A percentile compares a stretch with the other conserved stretches of the same genome.
Evolutionary conservation across 345 rosid genomes (phyloP).

Genomic region (Combretum micranthum): DNA sequence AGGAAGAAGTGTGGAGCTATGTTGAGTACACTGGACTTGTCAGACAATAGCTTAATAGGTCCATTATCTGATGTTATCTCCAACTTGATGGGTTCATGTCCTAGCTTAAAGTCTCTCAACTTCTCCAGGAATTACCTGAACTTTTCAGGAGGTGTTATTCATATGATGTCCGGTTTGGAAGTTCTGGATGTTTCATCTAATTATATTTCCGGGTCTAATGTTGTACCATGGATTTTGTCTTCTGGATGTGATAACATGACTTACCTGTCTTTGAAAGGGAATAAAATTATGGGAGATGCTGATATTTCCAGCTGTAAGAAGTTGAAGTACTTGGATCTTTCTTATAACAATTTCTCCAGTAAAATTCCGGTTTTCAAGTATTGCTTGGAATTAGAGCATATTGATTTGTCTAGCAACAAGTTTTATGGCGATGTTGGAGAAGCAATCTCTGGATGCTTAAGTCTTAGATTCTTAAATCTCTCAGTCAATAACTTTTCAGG

Average conservation of each 20-base stretch:
- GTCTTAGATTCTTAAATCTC: conserved; percentile 49
- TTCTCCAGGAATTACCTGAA: conserved; percentile 44
- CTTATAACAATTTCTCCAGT: conserved; percentile 55
- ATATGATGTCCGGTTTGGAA: conserved; percentile 17
- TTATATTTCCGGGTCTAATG: conserved; percentile 39
- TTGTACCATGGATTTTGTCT: too few relatives aligned
- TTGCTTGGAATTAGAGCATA: conserved; percentile 27
- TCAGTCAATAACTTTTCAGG: conserved; percentile 64
- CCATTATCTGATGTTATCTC: too few relatives aligned
- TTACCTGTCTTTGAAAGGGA: conserved; percentile 55
- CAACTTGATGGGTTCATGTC: conserved; percentile 6
- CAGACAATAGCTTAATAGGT: too few relatives aligned
- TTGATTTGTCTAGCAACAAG: conserved; percentile 69
- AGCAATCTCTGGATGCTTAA: conserved; percentile 50
- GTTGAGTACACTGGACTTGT: too few relatives aligned
- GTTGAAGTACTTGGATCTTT: conserved; percentile 58
- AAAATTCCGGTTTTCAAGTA: conserved; percentile 38
- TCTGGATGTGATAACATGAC: conserved; percentile 34
- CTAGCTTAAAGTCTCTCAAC: conserved; percentile 49
- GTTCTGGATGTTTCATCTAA: conserved; percentile 65
- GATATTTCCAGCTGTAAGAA: conserved; percentile 26
- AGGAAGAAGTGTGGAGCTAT: too few relatives aligned
- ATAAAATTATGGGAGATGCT: conserved; percentile 42
- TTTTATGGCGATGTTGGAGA: conserved; percentile 41
- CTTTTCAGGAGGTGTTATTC: conserved; percentile 28